Conservation (phyloP, 169 alveolate species). For the Eimeria praecox region DNA sequence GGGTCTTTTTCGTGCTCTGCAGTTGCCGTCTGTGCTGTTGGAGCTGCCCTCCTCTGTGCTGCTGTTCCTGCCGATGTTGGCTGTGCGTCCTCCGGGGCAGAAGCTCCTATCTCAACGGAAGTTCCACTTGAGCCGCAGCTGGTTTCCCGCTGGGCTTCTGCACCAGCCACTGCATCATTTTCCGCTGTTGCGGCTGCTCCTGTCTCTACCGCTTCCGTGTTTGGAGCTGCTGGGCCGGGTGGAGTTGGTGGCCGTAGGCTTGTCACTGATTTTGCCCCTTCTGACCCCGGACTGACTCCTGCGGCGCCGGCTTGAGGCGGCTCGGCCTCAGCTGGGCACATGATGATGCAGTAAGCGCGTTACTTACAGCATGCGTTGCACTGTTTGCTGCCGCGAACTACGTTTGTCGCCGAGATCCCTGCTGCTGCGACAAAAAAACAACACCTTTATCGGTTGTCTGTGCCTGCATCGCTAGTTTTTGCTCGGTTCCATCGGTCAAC, state of each 20-base stretch:
- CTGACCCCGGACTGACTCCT: slow-evolving; percentile 24
- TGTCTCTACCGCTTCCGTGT: not conserved
- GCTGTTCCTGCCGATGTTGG: slow-evolving; percentile 2
- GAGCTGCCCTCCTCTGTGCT: not conserved
- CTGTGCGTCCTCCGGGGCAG: not conserved
- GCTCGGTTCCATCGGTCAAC: not conserved
- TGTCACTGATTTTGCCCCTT: not conserved
- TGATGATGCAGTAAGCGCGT: not conserved
- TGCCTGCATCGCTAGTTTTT: not conserved
- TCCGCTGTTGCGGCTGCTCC: not conserved
- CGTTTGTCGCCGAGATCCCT: not conserved
- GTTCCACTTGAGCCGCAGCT: slow-evolving; percentile 6
- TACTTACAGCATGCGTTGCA: slow-evolving; percentile 5
- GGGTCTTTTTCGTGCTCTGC: not conserved
- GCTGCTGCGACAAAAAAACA: not conserved
- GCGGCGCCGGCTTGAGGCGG: slow-evolving; percentile 38
- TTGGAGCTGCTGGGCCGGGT: not conserved
- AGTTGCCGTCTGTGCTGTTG: not conserved
- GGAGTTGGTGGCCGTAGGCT: not conserved
- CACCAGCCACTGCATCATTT: not conserved
- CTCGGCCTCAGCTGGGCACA: slow-evolving; percentile 44
- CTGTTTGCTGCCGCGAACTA: slow-evolving; percentile 14
- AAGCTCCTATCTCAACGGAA: not conserved
- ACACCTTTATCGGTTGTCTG: not conserved
- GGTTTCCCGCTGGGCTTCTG: not conserved